A percentile compares a stretch with the other conserved stretches of the same genome.
Evolutionary conservation across 2,329 filamentous ascomycete genomes (phyloP).

Genomic region (Scortechinia acanthostroma): DNA sequence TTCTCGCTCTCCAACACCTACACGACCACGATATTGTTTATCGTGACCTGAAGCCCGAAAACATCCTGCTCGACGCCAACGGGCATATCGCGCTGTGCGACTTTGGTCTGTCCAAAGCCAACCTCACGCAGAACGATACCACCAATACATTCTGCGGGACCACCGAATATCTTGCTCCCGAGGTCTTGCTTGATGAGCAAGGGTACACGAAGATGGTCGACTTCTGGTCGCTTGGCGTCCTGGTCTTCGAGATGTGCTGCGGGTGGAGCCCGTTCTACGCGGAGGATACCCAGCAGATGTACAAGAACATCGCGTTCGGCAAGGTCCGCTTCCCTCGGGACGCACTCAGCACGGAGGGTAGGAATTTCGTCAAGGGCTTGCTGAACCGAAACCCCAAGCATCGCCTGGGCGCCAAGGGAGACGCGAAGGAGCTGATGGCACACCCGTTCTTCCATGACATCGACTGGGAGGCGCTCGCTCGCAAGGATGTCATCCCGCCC

Average conservation of each 20-base stretch:
- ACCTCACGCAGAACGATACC: slow-evolving; percentile 91
- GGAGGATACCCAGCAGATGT: slow-evolving; percentile 99
- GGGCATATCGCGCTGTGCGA: slow-evolving; percentile 97
- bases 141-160: slow-evolving; percentile 99
- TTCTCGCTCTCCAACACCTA: slow-evolving; percentile 86
- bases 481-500: slow-evolving; percentile 88
- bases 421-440: slow-evolving; percentile 87
- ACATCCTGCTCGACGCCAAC: slow-evolving; percentile 92
- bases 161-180: slow-evolving; percentile 92
- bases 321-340: slow-evolving; percentile 95
- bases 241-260: slow-evolving; percentile 99
- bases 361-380: slow-evolving; percentile 96
- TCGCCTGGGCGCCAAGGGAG: slow-evolving; percentile 79
- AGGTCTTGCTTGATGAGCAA: slow-evolving; percentile 89
- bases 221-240: slow-evolving; percentile 94
- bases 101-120: slow-evolving; percentile 95
- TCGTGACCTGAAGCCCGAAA: slow-evolving; percentile 93
- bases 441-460: slow-evolving; percentile 93
- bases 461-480: slow-evolving; percentile 80
- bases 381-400: slow-evolving; percentile 96
- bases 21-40: slow-evolving; percentile 98
- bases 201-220: slow-evolving; percentile 99
- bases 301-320: slow-evolving; percentile 99
- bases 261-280: slow-evolving; percentile 99
- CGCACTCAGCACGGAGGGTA: slow-evolving; percentile 85